Evolutionary conservation across 371 early-diverging fungal species (phyloP).

Genomic region (Phascolomyces articulosus): DNA sequence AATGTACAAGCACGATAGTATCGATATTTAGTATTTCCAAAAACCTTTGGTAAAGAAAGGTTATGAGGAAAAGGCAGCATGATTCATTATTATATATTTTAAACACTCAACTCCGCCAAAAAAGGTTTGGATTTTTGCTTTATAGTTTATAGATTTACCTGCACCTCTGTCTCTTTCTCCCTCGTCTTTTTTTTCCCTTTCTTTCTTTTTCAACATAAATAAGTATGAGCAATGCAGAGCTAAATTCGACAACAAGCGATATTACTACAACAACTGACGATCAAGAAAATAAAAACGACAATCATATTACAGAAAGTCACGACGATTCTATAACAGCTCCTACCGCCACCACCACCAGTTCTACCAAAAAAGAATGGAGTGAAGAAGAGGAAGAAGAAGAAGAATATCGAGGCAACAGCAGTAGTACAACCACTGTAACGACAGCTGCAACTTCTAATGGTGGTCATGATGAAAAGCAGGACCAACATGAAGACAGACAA

Average conservation of each 20-base stretch:
- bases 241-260: not conserved
- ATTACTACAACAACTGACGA: not conserved
- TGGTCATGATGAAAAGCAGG: not conserved
- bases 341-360: not conserved
- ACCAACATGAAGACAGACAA: slow-evolving; percentile 23
- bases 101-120: no score
- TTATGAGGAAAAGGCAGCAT: no score
- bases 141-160: no score
- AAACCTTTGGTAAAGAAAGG: no score
- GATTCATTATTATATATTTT: no score
- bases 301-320: not conserved
- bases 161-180: not conserved
- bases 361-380: slow-evolving; percentile 1
- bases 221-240: slow-evolving; percentile 6
- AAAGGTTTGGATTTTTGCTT: no score
- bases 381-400: slow-evolving; percentile 4
- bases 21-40: no score
- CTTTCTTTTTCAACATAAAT: not conserved
- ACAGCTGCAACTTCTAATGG: slow-evolving; percentile 1
- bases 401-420: slow-evolving; percentile 1
- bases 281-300: not conserved
- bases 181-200: slow-evolving; percentile 6
- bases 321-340: not conserved
- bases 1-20: no score
- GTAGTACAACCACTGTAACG: slow-evolving; percentile 6